Percentiles rank a stretch among this genome's conserved stretches.
phyloP scores from a whole-genome alignment of 2,329 filamentous ascomycete genomes.

The Phialophora macrospora region DNA sequence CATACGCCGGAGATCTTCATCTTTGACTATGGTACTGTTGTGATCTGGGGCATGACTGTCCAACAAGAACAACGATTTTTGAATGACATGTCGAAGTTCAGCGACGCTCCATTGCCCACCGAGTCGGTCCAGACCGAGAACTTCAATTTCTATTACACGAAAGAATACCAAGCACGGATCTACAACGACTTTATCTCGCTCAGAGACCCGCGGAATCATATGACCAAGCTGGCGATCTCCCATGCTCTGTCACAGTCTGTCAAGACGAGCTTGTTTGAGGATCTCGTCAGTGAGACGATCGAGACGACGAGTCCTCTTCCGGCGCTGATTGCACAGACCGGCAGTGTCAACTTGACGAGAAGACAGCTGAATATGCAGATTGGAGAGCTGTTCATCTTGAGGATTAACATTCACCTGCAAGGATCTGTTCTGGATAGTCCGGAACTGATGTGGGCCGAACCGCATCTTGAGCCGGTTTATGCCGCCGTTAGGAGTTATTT shows the following conservation, averaged over 20 bases:
- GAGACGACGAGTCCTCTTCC: constrained; percentile 92
- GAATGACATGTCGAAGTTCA: constrained; percentile 92
- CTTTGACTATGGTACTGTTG: constrained; percentile 96
- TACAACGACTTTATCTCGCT: constrained; percentile 99
- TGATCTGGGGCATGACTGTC: constrained; percentile 98
- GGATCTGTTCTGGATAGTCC: constrained; percentile 95
- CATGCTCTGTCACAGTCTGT: constrained; percentile 95
- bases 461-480: constrained; percentile 94
- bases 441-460: constrained; percentile 98
- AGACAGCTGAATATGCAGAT: constrained; percentile 99
- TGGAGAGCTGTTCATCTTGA: constrained; percentile 93
- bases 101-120: constrained; percentile 82
- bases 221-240: constrained; percentile 96
- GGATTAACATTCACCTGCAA: constrained; percentile 97
- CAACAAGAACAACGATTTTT: constrained; percentile 87
- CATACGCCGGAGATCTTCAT: constrained; percentile 94
- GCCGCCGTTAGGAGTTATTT: constrained; percentile 93
- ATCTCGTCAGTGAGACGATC: constrained; percentile 91
- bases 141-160: constrained; percentile 99
- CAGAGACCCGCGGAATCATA: constrained; percentile 92
- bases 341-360: constrained; percentile 85
- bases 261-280: constrained; percentile 97
- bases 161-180: constrained; percentile 96
- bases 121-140: constrained; percentile 95
- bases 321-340: constrained; percentile 87